These are phyloP conservation scores for Lactarius akahatsu DNA, from an alignment of 768 basidiomycete genomes.

Conservation along the genomic window DNA sequence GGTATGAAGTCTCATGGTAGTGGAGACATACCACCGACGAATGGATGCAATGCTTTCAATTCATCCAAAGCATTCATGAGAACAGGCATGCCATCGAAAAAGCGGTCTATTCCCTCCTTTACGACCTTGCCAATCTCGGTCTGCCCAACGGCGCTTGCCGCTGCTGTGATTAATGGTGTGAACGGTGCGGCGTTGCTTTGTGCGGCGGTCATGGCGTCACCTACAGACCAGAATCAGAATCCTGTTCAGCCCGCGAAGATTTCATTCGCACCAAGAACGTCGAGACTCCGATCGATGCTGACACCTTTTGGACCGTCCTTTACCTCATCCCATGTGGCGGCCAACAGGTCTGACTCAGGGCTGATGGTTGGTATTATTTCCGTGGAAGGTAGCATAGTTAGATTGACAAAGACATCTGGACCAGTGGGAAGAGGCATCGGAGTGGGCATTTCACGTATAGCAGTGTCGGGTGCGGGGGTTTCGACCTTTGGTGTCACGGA, in stretches of 20 bases:
- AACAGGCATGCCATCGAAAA: constrained; percentile 33
- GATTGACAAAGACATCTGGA: neutral
- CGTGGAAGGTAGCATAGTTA: neutral
- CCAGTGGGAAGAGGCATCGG: neutral
- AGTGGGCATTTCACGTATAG: neutral
- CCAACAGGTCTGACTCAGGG: constrained; percentile 5
- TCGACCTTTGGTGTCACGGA: neutral
- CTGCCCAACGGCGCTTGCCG: constrained; percentile 7
- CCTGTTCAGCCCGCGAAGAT: neutral
- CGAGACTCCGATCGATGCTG: neutral
- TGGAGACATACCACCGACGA: constrained; percentile 31
- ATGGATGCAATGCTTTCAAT: constrained; percentile 34
- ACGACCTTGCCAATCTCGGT: constrained; percentile 17
- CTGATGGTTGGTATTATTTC: neutral
- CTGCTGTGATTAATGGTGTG: constrained; percentile 5
- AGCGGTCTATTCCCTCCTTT: constrained; percentile 29
- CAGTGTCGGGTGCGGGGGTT: neutral
- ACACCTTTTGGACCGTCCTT: neutral
- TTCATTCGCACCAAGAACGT: neutral
- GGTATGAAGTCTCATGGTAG: neutral
- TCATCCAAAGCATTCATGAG: constrained; percentile 35
- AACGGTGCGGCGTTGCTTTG: neutral
- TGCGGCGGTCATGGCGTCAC: neutral
- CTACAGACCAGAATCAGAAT: neutral
- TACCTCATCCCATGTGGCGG: constrained; percentile 1